phyloP scores from a whole-genome alignment of 2,329 filamentous ascomycete species.

The Microdochium bolleyi region DNA sequence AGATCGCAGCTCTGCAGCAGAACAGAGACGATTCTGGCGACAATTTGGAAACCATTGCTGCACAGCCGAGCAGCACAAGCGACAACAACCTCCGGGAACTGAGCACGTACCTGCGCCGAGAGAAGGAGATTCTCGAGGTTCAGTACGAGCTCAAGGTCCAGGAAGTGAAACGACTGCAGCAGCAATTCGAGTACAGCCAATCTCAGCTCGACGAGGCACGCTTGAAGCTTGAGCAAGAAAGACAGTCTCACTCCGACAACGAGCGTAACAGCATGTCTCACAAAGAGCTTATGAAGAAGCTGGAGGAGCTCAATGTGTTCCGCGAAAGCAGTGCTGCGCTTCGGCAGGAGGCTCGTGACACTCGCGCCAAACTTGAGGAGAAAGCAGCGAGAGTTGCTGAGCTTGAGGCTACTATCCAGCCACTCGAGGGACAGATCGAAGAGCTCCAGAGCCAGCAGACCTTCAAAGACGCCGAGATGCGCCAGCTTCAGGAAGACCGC shows the following conservation, averaged over 20 bases:
- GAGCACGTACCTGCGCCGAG: constrained; percentile 82
- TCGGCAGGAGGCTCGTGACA: constrained; percentile 75
- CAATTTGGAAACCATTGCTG: constrained; percentile 43
- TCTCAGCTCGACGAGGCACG: constrained; percentile 82
- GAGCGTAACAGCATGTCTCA: constrained; percentile 70
- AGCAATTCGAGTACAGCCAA: constrained; percentile 82
- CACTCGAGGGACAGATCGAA: constrained; percentile 69
- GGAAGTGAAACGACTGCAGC: constrained; percentile 80
- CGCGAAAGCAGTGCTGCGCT: constrained; percentile 90
- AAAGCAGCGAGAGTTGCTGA: constrained; percentile 69
- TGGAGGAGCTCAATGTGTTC: constrained; percentile 93
- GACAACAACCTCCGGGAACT: constrained; percentile 79
- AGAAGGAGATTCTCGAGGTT: constrained; percentile 98
- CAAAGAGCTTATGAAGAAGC: constrained; percentile 85
- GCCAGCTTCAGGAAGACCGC: constrained; percentile 81
- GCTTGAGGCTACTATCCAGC: constrained; percentile 68
- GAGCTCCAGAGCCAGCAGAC: constrained; percentile 77
- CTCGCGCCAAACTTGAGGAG: constrained; percentile 67
- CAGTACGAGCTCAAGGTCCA: constrained; percentile 85
- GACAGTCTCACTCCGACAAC: constrained; percentile 65
- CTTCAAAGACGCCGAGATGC: constrained; percentile 80
- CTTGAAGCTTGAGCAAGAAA: constrained; percentile 85
- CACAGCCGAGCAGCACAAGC: constrained; percentile 47
- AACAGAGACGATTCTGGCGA: constrained; percentile 50
- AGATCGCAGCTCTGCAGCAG: constrained; percentile 74